A percentile compares a stretch with the other conserved stretches of the same genome.
Conservation (phyloP, 2,329 filamentous ascomycete genomes). For the Zymoseptoria ardabiliae region DNA sequence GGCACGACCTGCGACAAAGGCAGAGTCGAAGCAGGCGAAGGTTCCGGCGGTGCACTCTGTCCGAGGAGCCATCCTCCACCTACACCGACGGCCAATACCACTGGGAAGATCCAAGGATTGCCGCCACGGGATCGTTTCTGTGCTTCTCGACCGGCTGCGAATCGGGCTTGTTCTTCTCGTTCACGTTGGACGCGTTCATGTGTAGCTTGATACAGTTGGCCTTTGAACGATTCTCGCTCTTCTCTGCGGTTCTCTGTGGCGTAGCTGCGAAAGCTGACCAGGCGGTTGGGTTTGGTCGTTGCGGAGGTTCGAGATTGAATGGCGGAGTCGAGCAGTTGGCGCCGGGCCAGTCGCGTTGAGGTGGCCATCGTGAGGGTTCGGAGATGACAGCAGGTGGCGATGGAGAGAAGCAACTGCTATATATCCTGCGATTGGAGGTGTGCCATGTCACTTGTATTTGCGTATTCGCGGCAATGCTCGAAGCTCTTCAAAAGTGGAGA, state of each 20-base stretch:
- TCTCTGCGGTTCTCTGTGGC: constrained; percentile 31
- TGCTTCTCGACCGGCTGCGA: constrained; percentile 32
- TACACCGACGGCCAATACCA: constrained; percentile 45
- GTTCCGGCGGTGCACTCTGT: constrained; percentile 38
- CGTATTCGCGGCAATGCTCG: neutral
- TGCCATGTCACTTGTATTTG: neutral
- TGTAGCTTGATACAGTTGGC: constrained; percentile 56
- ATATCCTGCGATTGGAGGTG: neutral
- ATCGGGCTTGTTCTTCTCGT: constrained; percentile 48
- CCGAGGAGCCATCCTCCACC: constrained; percentile 51
- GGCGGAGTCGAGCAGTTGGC: constrained; percentile 9
- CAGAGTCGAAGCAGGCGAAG: constrained; percentile 48
- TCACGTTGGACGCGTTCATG: constrained; percentile 51
- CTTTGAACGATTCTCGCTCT: constrained; percentile 45
- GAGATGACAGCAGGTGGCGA: neutral
- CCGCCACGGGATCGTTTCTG: constrained; percentile 23
- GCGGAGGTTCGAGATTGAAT: constrained; percentile 7
- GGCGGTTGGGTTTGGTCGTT: neutral
- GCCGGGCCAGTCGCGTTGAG: constrained; percentile 12
- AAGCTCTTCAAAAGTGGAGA: neutral
- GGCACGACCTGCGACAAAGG: constrained; percentile 42
- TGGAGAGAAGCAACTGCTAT: neutral
- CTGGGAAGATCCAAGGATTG: constrained; percentile 26
- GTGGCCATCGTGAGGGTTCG: constrained; percentile 28
- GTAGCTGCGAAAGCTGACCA: constrained; percentile 25